phyloP scores from a whole-genome alignment of 306 rosid species.

The peach (Prunus persica) region Prunus_persica_NCBIv2 NC_034016.1:19480001-19480500 shows the following conservation, averaged over 20 bases:
- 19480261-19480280: background rate
- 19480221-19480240: background rate
- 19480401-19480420: background rate
- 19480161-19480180: background rate
- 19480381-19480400: background rate
- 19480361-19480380: no score
- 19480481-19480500: no score
- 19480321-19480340: no score
- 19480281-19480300: background rate
- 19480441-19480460: no score
- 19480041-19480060: background rate
- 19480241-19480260: background rate
- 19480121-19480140: background rate
- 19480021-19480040: background rate
- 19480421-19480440: no score
- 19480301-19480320: background rate
- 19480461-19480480: background rate
- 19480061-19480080: background rate
- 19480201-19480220: background rate
- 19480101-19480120: background rate
- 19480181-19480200: background rate
- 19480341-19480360: no score
- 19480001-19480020: background rate
- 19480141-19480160: background rate
- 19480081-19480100: slow-evolving; percentile 1